Evolutionary conservation across 305 asterid species (phyloP).

Genomic region (Solanum hybrid): DNA sequence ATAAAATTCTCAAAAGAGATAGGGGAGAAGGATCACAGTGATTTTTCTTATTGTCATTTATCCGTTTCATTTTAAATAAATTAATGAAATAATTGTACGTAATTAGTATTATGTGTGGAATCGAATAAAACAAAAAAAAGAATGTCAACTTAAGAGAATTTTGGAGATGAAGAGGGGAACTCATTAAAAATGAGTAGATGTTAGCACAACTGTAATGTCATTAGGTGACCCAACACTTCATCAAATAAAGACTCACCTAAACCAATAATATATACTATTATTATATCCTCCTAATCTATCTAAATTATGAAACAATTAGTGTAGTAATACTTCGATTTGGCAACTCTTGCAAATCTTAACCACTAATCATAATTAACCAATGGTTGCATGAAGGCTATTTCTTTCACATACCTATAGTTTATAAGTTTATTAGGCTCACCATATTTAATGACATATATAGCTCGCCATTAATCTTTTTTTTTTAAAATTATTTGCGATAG

Average conservation of each 20-base stretch:
- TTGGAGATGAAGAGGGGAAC: not conserved
- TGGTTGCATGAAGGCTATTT: not conserved
- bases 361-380: not conserved
- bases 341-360: not conserved
- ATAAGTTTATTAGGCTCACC: not conserved
- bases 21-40: not conserved
- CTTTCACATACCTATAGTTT: not conserved
- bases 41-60: not conserved
- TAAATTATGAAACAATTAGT: not conserved
- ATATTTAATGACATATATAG: not conserved
- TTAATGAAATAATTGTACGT: not conserved
- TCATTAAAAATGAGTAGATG: not conserved
- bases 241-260: not conserved
- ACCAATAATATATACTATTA: not conserved
- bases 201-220: constrained; percentile 22
- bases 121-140: not conserved
- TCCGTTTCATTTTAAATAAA: not conserved
- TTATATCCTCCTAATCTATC: not conserved
- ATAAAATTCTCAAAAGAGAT: not conserved
- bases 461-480: not conserved
- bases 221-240: constrained; percentile 20
- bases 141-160: not conserved
- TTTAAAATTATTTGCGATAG: not conserved
- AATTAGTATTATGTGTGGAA: not conserved
- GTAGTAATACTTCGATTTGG: not conserved